Percentiles rank a stretch among this genome's conserved stretches.
These are phyloP conservation scores for Aciculosporium take DNA, from an alignment of 2,329 filamentous ascomycete species.

Conservation along the genomic window DNA sequence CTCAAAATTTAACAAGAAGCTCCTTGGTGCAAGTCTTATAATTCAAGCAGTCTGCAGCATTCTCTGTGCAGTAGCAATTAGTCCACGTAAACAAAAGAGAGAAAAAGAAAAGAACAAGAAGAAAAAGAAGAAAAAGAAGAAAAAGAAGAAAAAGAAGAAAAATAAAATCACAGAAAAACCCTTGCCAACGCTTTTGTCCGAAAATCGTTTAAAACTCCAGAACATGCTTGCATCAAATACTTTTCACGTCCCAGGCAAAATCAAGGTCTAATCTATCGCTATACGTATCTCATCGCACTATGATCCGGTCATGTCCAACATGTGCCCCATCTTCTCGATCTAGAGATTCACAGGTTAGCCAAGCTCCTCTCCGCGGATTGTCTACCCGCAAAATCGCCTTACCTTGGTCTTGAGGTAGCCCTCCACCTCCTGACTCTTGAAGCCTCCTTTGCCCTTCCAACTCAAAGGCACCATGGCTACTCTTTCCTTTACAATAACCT, in stretches of 20 bases:
- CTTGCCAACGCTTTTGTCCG: neutral
- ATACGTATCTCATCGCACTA: neutral
- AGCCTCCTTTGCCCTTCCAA: conserved; percentile 76
- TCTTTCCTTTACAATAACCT: conserved; percentile 75
- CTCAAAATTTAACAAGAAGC: neutral
- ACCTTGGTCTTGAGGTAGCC: conserved; percentile 94
- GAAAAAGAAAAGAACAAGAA: too few species aligned
- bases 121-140: too few species aligned
- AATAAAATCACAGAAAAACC: neutral
- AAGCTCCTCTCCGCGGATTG: too few species aligned
- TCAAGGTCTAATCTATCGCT: neutral
- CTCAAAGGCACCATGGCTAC: conserved; percentile 92
- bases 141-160: too few species aligned
- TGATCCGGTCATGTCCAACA: conserved; percentile 42
- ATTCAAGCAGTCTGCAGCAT: neutral
- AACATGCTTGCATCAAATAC: neutral
- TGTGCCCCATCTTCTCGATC: conserved; percentile 82
- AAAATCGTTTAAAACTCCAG: neutral
- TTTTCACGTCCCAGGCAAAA: neutral
- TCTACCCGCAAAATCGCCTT: too few species aligned
- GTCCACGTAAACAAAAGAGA: too few species aligned
- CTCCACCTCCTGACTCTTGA: conserved; percentile 78
- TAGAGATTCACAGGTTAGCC: conserved; percentile 18
- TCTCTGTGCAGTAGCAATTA: neutral
- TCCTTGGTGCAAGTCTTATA: neutral